Evolutionary conservation across 805 yeast genomes (phyloP).

Genomic region (Spathaspora gorwiae): DNA sequence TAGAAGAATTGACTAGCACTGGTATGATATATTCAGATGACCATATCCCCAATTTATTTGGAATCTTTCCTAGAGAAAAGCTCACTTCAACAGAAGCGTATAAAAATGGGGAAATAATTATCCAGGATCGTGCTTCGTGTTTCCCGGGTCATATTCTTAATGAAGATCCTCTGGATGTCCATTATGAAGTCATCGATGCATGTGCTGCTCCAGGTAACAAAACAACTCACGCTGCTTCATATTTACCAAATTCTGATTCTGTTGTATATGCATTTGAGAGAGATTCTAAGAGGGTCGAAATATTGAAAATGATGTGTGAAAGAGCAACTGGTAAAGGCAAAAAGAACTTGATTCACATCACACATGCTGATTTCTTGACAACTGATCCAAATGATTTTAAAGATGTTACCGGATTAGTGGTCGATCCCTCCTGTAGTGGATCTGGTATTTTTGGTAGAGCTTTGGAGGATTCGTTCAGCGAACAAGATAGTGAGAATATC

Average conservation of each 20-base stretch:
- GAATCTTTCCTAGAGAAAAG: slow-evolving; percentile 72
- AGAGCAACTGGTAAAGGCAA: slow-evolving; percentile 48
- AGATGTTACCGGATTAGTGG: slow-evolving; percentile 73
- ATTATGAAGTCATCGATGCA: slow-evolving; percentile 75
- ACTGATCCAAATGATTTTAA: slow-evolving; percentile 54
- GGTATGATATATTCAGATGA: slow-evolving; percentile 71
- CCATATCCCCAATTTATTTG: slow-evolving; percentile 71
- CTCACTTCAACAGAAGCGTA: slow-evolving; percentile 68
- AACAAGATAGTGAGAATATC: slow-evolving; percentile 43
- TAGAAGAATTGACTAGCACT: slow-evolving; percentile 30
- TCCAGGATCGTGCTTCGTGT: slow-evolving; percentile 96
- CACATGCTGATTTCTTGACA: slow-evolving; percentile 62
- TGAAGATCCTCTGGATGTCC: slow-evolving; percentile 43
- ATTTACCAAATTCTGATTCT: slow-evolving; percentile 28
- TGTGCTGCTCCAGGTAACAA: slow-evolving; percentile 99
- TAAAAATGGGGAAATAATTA: slow-evolving; percentile 70
- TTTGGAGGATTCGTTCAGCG: slow-evolving; percentile 42
- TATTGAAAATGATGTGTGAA: slow-evolving; percentile 70
- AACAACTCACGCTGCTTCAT: slow-evolving; percentile 85
- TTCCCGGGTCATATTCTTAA: slow-evolving; percentile 85
- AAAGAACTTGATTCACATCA: slow-evolving; percentile 41
- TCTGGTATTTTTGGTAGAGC: slow-evolving; percentile 95
- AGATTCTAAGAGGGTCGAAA: slow-evolving; percentile 66
- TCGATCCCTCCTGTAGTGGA: slow-evolving; percentile 98
- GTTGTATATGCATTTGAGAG: slow-evolving; percentile 84